These are phyloP conservation scores for Manihot esculenta DNA, from an alignment of 441 rosid genomes.

Conservation along the genomic window DNA sequence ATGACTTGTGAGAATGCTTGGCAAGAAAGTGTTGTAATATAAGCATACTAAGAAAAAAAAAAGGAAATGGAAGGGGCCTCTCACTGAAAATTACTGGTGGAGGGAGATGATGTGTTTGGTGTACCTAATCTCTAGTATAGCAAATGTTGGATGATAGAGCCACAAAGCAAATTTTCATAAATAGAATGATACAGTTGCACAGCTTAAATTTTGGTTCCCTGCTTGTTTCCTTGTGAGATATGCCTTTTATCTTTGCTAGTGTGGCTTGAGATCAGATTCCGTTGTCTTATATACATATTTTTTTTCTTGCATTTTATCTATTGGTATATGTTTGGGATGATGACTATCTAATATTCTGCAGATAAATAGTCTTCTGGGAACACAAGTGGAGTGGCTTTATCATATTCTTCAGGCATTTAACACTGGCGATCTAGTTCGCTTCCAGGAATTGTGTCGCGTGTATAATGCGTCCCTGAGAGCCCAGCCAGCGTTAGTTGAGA, in stretches of 20 bases:
- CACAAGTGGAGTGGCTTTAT: slow-evolving; percentile 93
- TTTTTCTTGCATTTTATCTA: neutral
- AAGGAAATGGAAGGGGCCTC: no score
- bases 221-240: neutral
- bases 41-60: no score
- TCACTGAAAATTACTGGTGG: no score
- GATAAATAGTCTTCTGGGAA: slow-evolving; percentile 85
- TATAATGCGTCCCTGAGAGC: slow-evolving; percentile 78
- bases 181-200: no score
- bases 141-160: no score
- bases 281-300: neutral
- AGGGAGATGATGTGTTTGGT: no score
- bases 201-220: no score
- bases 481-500: slow-evolving; percentile 92
- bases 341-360: slow-evolving; percentile 28
- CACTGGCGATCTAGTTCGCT: slow-evolving; percentile 77
- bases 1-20: no score
- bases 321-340: slow-evolving; percentile 10
- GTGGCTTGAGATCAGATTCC: neutral
- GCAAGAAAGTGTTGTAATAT: no score
- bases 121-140: no score
- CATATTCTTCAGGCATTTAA: slow-evolving; percentile 93
- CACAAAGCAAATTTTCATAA: no score
- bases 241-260: neutral
- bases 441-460: slow-evolving; percentile 79